These are phyloP conservation scores for Suhomyces coccinellae DNA, from an alignment of 1,139 yeast species.

Conservation along the genomic window DNA sequence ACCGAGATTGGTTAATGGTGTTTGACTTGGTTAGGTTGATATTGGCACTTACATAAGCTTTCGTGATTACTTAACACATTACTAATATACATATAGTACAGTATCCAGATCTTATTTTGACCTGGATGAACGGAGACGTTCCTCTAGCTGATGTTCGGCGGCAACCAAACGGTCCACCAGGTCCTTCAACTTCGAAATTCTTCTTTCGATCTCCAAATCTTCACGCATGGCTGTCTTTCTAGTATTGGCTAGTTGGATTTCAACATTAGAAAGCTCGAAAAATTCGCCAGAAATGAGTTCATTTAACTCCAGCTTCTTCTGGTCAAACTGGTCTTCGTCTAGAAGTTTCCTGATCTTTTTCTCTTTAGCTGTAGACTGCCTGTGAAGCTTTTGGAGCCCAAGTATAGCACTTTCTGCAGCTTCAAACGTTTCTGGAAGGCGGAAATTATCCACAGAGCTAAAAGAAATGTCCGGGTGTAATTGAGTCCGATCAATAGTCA, in stretches of 20 bases:
- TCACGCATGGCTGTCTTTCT: not conserved
- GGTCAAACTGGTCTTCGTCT: constrained; percentile 4
- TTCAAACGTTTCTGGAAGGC: constrained; percentile 17
- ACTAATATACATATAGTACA: not conserved
- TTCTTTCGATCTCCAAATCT: not conserved
- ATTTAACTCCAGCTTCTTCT: constrained; percentile 7
- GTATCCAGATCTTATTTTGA: not conserved
- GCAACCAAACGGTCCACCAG: constrained; percentile 1
- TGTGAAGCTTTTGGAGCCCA: constrained; percentile 19
- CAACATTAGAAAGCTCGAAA: constrained; percentile 24
- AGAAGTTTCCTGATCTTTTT: not conserved
- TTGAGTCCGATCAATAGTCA: constrained; percentile 7
- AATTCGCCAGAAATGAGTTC: constrained; percentile 28
- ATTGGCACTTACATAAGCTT: not conserved
- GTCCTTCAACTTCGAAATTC: not conserved
- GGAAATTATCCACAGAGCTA: constrained; percentile 12
- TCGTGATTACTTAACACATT: not conserved
- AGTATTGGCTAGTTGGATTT: constrained; percentile 1
- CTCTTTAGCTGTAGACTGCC: constrained; percentile 12
- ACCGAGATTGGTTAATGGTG: not conserved
- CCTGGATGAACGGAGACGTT: not conserved
- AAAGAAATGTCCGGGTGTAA: constrained; percentile 8
- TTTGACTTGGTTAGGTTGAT: not conserved
- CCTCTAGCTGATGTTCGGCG: not conserved
- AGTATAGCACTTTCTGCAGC: constrained; percentile 16